Base-by-base conservation (phyloP, 345 rosid species). In the Mallotus nudiflorus region DNA sequence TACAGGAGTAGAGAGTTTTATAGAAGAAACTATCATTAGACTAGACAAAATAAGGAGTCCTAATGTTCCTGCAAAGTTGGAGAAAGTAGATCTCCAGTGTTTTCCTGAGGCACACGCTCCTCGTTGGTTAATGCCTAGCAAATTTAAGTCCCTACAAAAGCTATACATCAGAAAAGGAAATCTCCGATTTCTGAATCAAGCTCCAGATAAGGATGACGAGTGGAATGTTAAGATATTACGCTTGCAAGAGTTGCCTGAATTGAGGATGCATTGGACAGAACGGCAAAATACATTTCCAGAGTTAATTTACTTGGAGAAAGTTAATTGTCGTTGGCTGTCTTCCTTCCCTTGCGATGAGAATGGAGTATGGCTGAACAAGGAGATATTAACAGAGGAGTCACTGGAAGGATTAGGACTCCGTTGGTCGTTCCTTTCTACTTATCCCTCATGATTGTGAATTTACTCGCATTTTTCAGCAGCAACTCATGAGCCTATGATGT, bases 121-220 rank as follows among this genome's bases (percentile, higher is more conserved):
- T 6, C 0, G 0, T 1, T 77, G 77, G 82, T 37, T 81, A 75
- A 9, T 7, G 44, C 84, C 83, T n/a, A 0, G 5, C 0, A 54
- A n/a, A 0, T 67, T 85, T 1, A 2, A 0, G 18, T 0, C 0
- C 12, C 74, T 85, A 13, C 39, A 82, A 57, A 77, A 71, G 19
- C 82, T 83, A 37, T 72, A 72, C 73, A 72, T 84, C 2, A 75
- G 68, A 68, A 83, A 84, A 63, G 84, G 88, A 54, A 37, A 45
- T 12, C 72, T 82, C 28, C 39, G 22, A 3, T 24, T 29, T 20
- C 67, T 85, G 24, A 46, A 15, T 8, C 52, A 35, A 13, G 20
- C 24, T 42, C 57, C 31, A 12, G 40, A 55, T 31, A 24, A 10
- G 6, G 1, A 51, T 4, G 16, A 25, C 3, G 19, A 63, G 15